Evolutionary conservation across 148 eudicot species (phyloP).

Genomic region (Mesembryanthemum crystallinum): DNA sequence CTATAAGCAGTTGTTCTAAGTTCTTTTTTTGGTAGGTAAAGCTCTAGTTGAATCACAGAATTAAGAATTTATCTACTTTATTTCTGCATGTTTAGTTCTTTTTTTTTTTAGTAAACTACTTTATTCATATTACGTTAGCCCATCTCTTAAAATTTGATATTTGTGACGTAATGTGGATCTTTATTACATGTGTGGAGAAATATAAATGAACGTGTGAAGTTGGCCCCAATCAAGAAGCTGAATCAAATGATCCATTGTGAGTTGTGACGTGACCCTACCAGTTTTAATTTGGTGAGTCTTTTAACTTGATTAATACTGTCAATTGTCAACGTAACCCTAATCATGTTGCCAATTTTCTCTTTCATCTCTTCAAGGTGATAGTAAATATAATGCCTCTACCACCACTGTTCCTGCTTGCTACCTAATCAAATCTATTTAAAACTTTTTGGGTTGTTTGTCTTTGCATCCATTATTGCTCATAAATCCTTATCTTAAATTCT

Average conservation of each 20-base stretch:
- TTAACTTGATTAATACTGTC: not conserved
- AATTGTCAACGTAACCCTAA: conserved; percentile 2
- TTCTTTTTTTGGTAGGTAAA: too few relatives aligned
- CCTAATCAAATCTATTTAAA: too few relatives aligned
- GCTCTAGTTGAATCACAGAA: too few relatives aligned
- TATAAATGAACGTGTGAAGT: conserved; percentile 27
- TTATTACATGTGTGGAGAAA: not conserved
- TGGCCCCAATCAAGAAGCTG: conserved; percentile 3
- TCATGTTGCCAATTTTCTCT: not conserved
- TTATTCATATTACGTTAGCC: not conserved
- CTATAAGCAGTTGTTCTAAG: too few relatives aligned
- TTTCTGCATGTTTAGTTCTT: too few relatives aligned
- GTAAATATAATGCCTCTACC: not conserved
- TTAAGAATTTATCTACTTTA: too few relatives aligned
- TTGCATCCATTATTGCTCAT: conserved; percentile 25
- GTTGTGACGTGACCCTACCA: too few relatives aligned
- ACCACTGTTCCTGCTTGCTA: not conserved
- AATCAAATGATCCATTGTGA: conserved; percentile 12
- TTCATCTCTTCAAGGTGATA: not conserved
- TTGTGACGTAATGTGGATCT: conserved; percentile 12
- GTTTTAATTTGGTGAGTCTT: not conserved
- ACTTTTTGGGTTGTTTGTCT: conserved; percentile 22
- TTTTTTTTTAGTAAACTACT: too few relatives aligned
- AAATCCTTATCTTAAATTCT: not conserved
- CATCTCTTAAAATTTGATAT: not conserved